Evolutionary conservation across 768 basidiomycete species (phyloP).

Genomic region (Hygrophorus russula): DNA sequence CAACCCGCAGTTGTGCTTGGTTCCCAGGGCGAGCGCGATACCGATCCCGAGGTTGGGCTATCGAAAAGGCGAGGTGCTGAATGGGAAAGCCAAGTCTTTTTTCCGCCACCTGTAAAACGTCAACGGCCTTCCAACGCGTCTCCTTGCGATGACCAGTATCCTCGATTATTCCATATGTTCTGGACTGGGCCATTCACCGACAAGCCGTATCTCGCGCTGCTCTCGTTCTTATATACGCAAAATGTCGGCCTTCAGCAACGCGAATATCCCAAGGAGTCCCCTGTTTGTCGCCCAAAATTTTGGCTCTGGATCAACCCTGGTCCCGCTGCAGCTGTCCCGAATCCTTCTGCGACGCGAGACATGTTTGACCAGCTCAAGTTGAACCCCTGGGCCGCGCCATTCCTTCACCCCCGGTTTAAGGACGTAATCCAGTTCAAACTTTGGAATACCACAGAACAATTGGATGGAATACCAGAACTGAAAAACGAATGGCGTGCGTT

Average conservation of each 20-base stretch:
- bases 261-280: constrained; percentile 31
- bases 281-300: constrained; percentile 76
- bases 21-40: constrained; percentile 6
- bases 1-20: constrained; percentile 16
- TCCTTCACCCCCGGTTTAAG: constrained; percentile 86
- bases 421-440: constrained; percentile 91
- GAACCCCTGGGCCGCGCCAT: constrained; percentile 93
- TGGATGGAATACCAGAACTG: constrained; percentile 85
- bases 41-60: constrained; percentile 44
- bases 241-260: constrained; percentile 75
- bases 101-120: constrained; percentile 42
- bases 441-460: constrained; percentile 97
- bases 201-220: constrained; percentile 91
- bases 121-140: constrained; percentile 45
- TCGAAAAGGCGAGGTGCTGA: constrained; percentile 47
- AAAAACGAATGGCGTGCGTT: constrained; percentile 82
- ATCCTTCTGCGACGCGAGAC: constrained; percentile 66
- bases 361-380: constrained; percentile 75
- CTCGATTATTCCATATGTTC: constrained; percentile 95
- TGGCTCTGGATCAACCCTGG: constrained; percentile 99
- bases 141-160: constrained; percentile 73
- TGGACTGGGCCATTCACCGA: constrained; percentile 99
- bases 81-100: constrained; percentile 48
- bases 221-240: constrained; percentile 95
- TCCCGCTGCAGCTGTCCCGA: constrained; percentile 84